Conservation (phyloP, 1,284 basidiomycete genomes). For the Heterobasidion parviporum region DNA sequence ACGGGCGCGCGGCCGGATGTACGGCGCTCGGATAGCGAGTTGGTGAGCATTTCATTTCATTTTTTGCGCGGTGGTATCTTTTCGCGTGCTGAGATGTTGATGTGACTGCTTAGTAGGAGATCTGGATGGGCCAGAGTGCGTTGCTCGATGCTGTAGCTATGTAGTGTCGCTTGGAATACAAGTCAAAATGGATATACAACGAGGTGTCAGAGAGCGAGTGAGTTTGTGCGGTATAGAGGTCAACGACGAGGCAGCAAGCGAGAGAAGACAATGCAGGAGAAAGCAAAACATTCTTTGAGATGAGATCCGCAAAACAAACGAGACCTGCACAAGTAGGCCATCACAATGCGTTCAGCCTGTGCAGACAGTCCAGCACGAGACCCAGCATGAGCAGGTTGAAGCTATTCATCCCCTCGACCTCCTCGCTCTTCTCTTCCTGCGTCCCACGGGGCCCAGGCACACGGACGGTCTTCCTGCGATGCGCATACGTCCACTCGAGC, state of each 20-base stretch:
- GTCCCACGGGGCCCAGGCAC: constrained; percentile 41
- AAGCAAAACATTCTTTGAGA: no score
- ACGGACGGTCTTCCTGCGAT: constrained; percentile 17
- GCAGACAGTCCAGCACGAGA: background rate
- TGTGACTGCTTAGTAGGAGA: background rate
- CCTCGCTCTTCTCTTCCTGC: constrained; percentile 52
- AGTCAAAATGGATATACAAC: no score
- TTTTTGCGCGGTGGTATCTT: background rate
- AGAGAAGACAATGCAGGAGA: no score
- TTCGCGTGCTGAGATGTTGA: background rate
- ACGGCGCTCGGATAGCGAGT: background rate
- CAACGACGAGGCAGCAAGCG: no score
- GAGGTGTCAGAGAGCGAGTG: no score
- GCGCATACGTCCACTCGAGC: constrained; percentile 40
- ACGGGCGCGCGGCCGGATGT: background rate
- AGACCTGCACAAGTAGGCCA: no score
- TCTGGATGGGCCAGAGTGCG: background rate
- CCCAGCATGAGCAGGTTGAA: background rate
- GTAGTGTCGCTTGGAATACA: no score
- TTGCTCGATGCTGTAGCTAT: no score
- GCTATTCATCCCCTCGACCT: constrained; percentile 3
- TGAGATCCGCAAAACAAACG: no score
- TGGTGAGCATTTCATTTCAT: background rate
- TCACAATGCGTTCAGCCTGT: background rate
- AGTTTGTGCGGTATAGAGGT: no score